phyloP scores from a whole-genome alignment of 2,329 filamentous ascomycete species.

The Knoxdaviesia capensis region DNA sequence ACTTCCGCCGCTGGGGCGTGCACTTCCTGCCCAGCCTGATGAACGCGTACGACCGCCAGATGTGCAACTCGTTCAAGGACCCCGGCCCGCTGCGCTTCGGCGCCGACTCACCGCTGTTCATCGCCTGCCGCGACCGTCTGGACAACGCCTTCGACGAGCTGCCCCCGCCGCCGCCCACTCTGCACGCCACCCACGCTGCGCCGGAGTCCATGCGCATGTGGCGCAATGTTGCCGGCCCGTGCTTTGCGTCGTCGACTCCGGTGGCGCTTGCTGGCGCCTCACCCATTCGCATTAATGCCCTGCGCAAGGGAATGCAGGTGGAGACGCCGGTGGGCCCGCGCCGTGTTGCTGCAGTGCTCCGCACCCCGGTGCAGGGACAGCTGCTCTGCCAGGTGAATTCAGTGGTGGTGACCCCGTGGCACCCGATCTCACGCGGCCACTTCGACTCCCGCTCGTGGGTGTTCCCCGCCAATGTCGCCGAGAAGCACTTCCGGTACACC shows the following conservation, averaged over 20 bases:
- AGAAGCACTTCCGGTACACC: slow-evolving; percentile 18
- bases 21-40: slow-evolving; percentile 38
- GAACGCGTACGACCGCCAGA: slow-evolving; percentile 32
- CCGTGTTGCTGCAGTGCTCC: slow-evolving; percentile 28
- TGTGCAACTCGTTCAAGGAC: slow-evolving; percentile 43
- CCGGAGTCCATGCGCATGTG: no score
- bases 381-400: slow-evolving; percentile 23
- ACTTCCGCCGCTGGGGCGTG: slow-evolving; percentile 30
- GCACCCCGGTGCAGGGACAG: slow-evolving; percentile 20
- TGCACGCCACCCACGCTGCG: no score
- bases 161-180: slow-evolving; percentile 18
- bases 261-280: slow-evolving; percentile 23
- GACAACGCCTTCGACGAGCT: slow-evolving; percentile 27
- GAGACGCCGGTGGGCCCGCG: slow-evolving; percentile 28
- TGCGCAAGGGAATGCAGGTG: slow-evolving; percentile 25
- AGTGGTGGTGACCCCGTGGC: slow-evolving; percentile 37
- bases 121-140: slow-evolving; percentile 24
- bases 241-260: slow-evolving; percentile 29
- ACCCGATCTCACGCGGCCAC: slow-evolving; percentile 23
- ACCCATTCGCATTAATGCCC: slow-evolving; percentile 17
- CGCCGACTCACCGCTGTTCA: slow-evolving; percentile 27
- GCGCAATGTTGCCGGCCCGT: slow-evolving; percentile 14
- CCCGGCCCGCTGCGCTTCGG: slow-evolving; percentile 35
- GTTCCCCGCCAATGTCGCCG: slow-evolving; percentile 22
- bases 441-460: slow-evolving; percentile 18